Evolutionary conservation across 2,329 filamentous ascomycete species (phyloP).

Genomic region (Arthrobotrys musiformis): DNA sequence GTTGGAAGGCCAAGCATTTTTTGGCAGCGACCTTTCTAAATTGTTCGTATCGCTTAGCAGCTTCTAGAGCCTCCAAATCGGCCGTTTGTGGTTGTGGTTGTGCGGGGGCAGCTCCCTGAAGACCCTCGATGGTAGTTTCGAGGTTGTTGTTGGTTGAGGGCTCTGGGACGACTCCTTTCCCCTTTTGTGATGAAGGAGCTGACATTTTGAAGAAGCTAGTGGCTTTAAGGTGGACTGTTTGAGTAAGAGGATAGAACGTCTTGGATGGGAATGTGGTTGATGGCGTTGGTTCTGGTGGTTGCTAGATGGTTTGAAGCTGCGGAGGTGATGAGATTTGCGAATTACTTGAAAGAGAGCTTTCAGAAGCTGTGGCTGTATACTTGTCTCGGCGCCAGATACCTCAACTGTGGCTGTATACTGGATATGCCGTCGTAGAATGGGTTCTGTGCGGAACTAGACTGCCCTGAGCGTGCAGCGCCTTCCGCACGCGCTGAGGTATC

Average conservation of each 20-base stretch:
- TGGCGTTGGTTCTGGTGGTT: background rate
- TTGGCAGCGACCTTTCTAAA: background rate
- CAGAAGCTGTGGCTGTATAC: background rate
- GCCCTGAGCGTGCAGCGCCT: too few species aligned
- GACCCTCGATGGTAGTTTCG: background rate
- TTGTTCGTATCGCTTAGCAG: background rate
- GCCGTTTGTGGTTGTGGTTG: background rate
- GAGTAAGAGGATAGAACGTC: background rate
- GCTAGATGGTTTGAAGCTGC: background rate
- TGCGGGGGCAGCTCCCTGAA: background rate
- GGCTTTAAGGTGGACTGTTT: background rate
- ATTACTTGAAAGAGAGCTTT: too few species aligned
- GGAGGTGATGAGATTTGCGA: too few species aligned
- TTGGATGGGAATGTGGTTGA: background rate
- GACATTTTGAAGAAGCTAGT: background rate
- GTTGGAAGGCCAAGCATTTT: background rate
- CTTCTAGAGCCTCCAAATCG: background rate
- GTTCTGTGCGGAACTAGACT: too few species aligned
- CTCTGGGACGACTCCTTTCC: background rate
- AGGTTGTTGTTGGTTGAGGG: background rate
- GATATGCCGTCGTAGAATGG: too few species aligned
- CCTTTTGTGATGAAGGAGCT: background rate
- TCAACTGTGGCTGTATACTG: too few species aligned
- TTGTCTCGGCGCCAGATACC: too few species aligned
- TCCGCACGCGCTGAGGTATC: too few species aligned